Conservation (phyloP, 2,329 filamentous ascomycete species). For the Emergomyces orientalis region DNA sequence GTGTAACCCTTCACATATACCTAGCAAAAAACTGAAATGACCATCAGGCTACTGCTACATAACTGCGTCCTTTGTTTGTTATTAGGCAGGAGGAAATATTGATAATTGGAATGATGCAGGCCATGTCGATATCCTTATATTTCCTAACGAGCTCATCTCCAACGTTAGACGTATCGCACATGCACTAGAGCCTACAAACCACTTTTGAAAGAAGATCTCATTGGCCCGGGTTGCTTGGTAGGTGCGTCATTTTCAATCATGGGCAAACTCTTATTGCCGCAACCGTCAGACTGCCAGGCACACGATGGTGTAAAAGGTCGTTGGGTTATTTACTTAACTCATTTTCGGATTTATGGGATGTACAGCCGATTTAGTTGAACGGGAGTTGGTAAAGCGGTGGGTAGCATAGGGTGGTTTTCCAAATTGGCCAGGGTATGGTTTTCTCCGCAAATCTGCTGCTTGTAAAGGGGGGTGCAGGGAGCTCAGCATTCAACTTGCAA, state of each 20-base stretch:
- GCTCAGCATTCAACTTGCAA: neutral
- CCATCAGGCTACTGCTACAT: slow-evolving; percentile 67
- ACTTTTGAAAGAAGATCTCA: slow-evolving; percentile 71
- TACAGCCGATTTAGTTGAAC: neutral
- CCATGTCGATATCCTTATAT: slow-evolving; percentile 62
- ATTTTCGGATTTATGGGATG: neutral
- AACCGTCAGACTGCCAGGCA: slow-evolving; percentile 48
- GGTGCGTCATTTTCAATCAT: slow-evolving; percentile 55
- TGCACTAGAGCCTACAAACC: slow-evolving; percentile 55
- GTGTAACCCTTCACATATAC: slow-evolving; percentile 37
- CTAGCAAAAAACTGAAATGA: slow-evolving; percentile 58
- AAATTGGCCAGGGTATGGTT: slow-evolving; percentile 35
- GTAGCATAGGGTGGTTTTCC: neutral
- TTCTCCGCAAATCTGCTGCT: slow-evolving; percentile 23
- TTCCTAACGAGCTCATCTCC: slow-evolving; percentile 69
- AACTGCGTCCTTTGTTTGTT: slow-evolving; percentile 54
- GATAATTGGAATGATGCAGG: slow-evolving; percentile 66
- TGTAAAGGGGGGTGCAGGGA: slow-evolving; percentile 7
- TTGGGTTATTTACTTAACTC: neutral
- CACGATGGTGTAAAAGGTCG: slow-evolving; percentile 8
- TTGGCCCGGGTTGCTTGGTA: slow-evolving; percentile 47
- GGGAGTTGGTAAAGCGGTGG: neutral
- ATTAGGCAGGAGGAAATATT: slow-evolving; percentile 70
- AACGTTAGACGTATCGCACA: slow-evolving; percentile 55
- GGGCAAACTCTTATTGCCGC: neutral